These are phyloP conservation scores for Phaseolus coccineus DNA, from an alignment of 331 rosid genomes.

Conservation along the genomic window DNA sequence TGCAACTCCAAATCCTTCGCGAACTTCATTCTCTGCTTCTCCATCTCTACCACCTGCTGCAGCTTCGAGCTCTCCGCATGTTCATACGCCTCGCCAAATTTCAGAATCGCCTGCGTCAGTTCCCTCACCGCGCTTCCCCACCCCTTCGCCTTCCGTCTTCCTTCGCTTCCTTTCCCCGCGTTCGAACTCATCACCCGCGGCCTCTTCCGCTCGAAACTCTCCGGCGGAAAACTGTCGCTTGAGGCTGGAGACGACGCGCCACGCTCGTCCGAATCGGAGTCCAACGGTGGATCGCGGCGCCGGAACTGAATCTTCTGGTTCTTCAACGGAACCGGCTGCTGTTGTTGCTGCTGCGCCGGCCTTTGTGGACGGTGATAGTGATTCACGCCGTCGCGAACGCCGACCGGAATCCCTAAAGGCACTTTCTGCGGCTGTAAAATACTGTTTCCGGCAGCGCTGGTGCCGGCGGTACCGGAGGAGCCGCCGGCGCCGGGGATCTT, in stretches of 20 bases:
- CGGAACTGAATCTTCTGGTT: constrained; percentile 60
- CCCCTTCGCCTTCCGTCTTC: constrained; percentile 47
- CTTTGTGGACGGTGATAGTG: constrained; percentile 48
- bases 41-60: constrained; percentile 96
- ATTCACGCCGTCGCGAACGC: constrained; percentile 49
- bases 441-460: constrained; percentile 35
- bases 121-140: constrained; percentile 85
- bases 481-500: constrained; percentile 54
- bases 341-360: constrained; percentile 35
- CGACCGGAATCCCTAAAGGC: constrained; percentile 79
- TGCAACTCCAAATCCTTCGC: constrained; percentile 70
- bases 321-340: constrained; percentile 40
- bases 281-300: constrained; percentile 49
- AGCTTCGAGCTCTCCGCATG: constrained; percentile 86
- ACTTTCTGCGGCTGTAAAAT: constrained; percentile 52
- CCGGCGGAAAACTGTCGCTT: constrained; percentile 69
- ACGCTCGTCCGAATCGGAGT: constrained; percentile 70
- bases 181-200: constrained; percentile 53
- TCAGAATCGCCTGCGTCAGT: constrained; percentile 81
- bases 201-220: constrained; percentile 61
- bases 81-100: constrained; percentile 93
- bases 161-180: constrained; percentile 31
- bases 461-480: constrained; percentile 3
- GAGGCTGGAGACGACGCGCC: constrained; percentile 70
- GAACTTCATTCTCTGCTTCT: constrained; percentile 95